phyloP scores from a whole-genome alignment of 1,139 yeast species.

The Nematodospora anomalae region DNA sequence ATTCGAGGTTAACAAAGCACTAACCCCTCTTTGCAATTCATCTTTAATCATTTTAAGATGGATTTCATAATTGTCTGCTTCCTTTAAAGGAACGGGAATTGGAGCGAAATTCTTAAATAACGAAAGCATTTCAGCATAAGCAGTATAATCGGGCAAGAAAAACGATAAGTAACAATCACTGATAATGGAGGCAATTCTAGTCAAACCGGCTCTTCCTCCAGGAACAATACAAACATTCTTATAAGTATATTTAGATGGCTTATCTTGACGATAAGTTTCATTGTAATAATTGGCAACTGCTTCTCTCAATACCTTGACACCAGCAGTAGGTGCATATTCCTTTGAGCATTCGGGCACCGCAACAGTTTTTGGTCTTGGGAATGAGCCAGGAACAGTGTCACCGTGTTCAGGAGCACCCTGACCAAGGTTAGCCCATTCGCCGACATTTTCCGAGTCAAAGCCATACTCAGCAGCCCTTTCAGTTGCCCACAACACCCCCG shows the following conservation, averaged over 20 bases:
- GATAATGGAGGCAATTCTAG: slow-evolving; percentile 65
- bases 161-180: slow-evolving; percentile 63
- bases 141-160: slow-evolving; percentile 69
- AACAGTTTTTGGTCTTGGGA: slow-evolving; percentile 53
- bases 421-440: slow-evolving; percentile 64
- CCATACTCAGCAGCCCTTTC: slow-evolving; percentile 67
- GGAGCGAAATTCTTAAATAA: slow-evolving; percentile 67
- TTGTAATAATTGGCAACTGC: slow-evolving; percentile 66
- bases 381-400: slow-evolving; percentile 60
- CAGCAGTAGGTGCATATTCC: slow-evolving; percentile 69
- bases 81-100: slow-evolving; percentile 64
- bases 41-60: slow-evolving; percentile 56
- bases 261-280: slow-evolving; percentile 52
- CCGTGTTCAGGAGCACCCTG: slow-evolving; percentile 76
- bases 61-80: slow-evolving; percentile 59
- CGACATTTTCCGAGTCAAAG: slow-evolving; percentile 46
- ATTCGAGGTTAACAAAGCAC: slow-evolving; percentile 61
- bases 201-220: slow-evolving; percentile 69
- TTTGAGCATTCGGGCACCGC: slow-evolving; percentile 54
- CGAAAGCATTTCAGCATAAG: slow-evolving; percentile 71
- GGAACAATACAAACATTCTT: slow-evolving; percentile 70
- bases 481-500: slow-evolving; percentile 72
- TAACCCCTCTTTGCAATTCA: slow-evolving; percentile 62
- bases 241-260: slow-evolving; percentile 57
- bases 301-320: slow-evolving; percentile 55